These are phyloP conservation scores for Cladosporium velox DNA, from an alignment of 2,329 filamentous ascomycete species.

Conservation along the genomic window DNA sequence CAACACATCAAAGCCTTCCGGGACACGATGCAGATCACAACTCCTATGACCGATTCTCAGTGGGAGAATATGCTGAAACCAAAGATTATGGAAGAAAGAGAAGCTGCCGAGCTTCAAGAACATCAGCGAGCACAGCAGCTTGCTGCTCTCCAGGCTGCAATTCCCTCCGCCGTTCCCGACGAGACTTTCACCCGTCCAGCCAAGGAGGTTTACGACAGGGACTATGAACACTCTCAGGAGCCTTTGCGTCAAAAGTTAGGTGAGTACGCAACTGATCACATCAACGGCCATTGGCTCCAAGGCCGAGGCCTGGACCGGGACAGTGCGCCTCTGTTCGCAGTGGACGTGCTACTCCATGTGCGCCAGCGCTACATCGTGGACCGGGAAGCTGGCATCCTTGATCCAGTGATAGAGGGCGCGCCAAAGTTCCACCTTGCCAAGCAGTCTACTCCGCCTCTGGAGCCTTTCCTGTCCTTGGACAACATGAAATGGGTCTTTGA, in stretches of 20 bases:
- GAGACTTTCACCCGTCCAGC: slow-evolving; percentile 53
- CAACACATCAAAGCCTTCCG: slow-evolving; percentile 73
- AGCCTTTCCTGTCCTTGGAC: slow-evolving; percentile 64
- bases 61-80: slow-evolving; percentile 68
- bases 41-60: slow-evolving; percentile 66
- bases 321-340: slow-evolving; percentile 68
- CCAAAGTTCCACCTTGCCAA: slow-evolving; percentile 21
- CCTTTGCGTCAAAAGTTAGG: slow-evolving; percentile 67
- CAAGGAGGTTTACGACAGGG: slow-evolving; percentile 64
- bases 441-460: slow-evolving; percentile 26
- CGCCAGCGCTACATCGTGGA: slow-evolving; percentile 56
- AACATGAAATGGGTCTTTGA: slow-evolving; percentile 89
- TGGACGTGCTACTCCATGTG: slow-evolving; percentile 63
- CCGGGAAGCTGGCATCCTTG: slow-evolving; percentile 29
- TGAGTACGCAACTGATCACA: slow-evolving; percentile 69
- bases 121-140: slow-evolving; percentile 51
- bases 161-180: slow-evolving; percentile 49
- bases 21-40: slow-evolving; percentile 69
- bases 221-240: slow-evolving; percentile 71
- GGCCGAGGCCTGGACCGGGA: slow-evolving; percentile 65
- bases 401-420: slow-evolving; percentile 21
- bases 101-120: slow-evolving; percentile 62
- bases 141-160: slow-evolving; percentile 47
- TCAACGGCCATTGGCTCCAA: slow-evolving; percentile 64
- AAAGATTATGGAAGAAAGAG: slow-evolving; percentile 65